Evolutionary conservation across 179 eudicot genomes (phyloP).

Genomic region (Heliamphora pulchella): DNA sequence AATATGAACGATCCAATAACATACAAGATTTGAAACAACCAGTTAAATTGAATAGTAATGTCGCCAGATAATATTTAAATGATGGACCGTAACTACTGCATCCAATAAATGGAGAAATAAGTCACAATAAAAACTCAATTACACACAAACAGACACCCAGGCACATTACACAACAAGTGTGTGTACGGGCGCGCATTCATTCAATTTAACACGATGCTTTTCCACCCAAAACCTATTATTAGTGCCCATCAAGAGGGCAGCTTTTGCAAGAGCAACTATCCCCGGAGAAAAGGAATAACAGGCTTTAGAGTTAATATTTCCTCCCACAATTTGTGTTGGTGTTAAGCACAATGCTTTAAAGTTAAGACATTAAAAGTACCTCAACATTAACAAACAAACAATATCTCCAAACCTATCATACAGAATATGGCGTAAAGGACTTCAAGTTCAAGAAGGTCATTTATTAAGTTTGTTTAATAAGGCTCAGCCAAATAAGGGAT

Average conservation of each 20-base stretch:
- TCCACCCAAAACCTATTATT: not conserved
- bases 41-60: not conserved
- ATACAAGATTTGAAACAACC: slow-evolving; percentile 7
- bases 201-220: not conserved
- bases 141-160: not conserved
- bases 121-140: not conserved
- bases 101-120: not conserved
- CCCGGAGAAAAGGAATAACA: not conserved
- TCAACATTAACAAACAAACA: not conserved
- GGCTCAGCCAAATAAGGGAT: not conserved
- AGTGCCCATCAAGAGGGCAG: not conserved
- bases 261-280: not conserved
- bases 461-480: not conserved
- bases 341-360: not conserved
- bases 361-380: too few relatives aligned
- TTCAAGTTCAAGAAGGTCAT: not conserved
- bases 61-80: not conserved
- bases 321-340: not conserved
- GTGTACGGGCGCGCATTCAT: not conserved
- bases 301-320: not conserved
- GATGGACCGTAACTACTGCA: not conserved
- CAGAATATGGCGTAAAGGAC: not conserved
- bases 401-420: not conserved
- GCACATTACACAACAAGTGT: not conserved
- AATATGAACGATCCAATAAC: not conserved